Evolutionary conservation across 2,329 filamentous ascomycete genomes (phyloP).

Genomic region (Pseudocercospora vitis): DNA sequence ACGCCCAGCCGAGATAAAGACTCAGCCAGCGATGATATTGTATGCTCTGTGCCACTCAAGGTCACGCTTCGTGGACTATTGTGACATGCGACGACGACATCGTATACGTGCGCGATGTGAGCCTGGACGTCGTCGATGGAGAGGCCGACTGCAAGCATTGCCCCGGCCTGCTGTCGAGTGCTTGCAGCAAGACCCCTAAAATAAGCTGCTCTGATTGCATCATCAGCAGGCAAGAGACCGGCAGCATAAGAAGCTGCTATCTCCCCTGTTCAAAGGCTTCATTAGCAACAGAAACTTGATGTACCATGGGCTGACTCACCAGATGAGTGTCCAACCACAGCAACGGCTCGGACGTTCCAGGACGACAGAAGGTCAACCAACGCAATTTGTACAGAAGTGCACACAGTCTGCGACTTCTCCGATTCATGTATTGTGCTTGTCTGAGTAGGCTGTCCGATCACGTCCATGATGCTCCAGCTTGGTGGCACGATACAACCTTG

Average conservation of each 20-base stretch:
- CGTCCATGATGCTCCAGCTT: conserved; percentile 6
- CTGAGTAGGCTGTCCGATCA: conserved; percentile 49
- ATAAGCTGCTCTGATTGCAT: conserved; percentile 21
- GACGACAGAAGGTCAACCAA: conserved; percentile 16
- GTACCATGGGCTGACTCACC: no score
- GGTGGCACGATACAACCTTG: no score
- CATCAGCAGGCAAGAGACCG: conserved; percentile 23
- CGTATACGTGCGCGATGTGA: no score
- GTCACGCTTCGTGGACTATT: not conserved
- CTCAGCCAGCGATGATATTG: not conserved
- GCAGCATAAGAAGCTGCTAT: conserved; percentile 37
- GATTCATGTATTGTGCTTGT: conserved; percentile 28
- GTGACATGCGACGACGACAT: not conserved
- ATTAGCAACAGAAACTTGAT: no score
- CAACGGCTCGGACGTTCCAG: conserved; percentile 25
- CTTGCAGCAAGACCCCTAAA: conserved; percentile 19
- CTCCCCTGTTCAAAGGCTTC: no score
- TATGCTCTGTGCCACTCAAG: not conserved
- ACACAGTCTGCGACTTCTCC: conserved; percentile 36
- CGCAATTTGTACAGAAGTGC: conserved; percentile 22
- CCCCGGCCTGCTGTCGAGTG: conserved; percentile 22
- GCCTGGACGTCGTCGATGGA: conserved; percentile 30
- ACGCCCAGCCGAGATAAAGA: not conserved
- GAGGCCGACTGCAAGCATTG: conserved; percentile 38
- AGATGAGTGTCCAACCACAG: conserved; percentile 33